These are phyloP conservation scores for Aureobasidium sp. DNA, from an alignment of 2,329 filamentous ascomycete genomes.

Conservation along the genomic window DNA sequence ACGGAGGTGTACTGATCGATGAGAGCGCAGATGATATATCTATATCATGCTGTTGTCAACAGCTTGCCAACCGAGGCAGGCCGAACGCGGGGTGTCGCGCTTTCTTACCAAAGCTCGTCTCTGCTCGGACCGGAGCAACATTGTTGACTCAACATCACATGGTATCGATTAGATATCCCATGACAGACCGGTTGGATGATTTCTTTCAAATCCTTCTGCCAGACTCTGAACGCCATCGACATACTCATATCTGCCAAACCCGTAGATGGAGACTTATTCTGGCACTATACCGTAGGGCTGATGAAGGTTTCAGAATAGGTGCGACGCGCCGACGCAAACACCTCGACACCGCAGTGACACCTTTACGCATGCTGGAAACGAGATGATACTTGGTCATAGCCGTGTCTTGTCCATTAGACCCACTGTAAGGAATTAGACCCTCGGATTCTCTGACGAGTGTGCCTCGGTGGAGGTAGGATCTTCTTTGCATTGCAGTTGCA, in stretches of 20 bases:
- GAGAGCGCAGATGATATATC: too few relatives aligned
- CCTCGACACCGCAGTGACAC: slow-evolving; percentile 5
- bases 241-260: neutral
- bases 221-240: neutral
- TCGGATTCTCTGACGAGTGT: neutral
- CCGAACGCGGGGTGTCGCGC: slow-evolving; percentile 1
- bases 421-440: neutral
- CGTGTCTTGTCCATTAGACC: neutral
- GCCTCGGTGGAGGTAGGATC: too few relatives aligned
- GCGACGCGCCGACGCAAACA: neutral
- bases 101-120: neutral
- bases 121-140: neutral
- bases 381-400: neutral
- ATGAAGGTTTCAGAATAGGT: slow-evolving; percentile 3
- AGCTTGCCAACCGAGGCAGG: slow-evolving; percentile 2
- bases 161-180: neutral
- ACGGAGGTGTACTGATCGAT: too few relatives aligned
- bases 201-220: neutral
- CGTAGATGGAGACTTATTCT: neutral
- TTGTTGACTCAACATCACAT: slow-evolving; percentile 12
- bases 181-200: neutral
- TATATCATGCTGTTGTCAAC: neutral
- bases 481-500: neutral
- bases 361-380: slow-evolving; percentile 1
- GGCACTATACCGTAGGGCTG: slow-evolving; percentile 13